Conservation (phyloP, 208 protist genomes). For the Leishmania tarentolae region DNA sequence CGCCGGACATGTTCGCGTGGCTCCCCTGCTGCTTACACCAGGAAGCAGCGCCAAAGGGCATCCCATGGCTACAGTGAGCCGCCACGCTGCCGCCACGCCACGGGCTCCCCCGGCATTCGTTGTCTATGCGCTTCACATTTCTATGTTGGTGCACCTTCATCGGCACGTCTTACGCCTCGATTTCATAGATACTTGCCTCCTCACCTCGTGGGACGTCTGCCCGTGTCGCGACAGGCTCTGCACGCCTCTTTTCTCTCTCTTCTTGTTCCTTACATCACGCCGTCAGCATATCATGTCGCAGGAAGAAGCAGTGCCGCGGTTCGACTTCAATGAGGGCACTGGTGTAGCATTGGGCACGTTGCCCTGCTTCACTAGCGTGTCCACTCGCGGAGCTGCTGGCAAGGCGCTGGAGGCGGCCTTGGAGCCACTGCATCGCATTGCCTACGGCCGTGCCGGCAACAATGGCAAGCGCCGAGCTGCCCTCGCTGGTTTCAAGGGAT, state of each 20-base stretch:
- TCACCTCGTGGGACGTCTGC: neutral
- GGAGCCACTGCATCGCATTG: conserved; percentile 74
- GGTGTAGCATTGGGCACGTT: conserved; percentile 55
- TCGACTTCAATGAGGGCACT: conserved; percentile 49
- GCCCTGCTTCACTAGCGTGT: conserved; percentile 45
- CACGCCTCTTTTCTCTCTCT: neutral
- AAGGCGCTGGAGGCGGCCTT: conserved; percentile 52
- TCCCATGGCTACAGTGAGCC: no score
- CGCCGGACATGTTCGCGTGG: no score
- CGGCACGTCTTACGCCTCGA: neutral
- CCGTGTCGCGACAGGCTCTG: neutral
- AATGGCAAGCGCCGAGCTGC: conserved; percentile 47
- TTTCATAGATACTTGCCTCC: neutral
- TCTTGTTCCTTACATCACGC: neutral
- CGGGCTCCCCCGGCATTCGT: no score
- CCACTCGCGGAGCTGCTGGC: conserved; percentile 33
- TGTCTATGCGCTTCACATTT: neutral
- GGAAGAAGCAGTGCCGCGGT: conserved; percentile 25
- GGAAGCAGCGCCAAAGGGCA: no score
- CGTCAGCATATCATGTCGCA: conserved; percentile 12
- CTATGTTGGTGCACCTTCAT: neutral
- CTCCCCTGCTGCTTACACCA: no score
- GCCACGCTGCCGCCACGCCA: no score
- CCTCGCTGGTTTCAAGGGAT: conserved; percentile 66
- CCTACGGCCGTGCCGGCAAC: conserved; percentile 65